A percentile compares a stretch with the other conserved stretches of the same genome.
Conservation (phyloP, 306 rosid species). For the Cucumis cinereus region DNA sequence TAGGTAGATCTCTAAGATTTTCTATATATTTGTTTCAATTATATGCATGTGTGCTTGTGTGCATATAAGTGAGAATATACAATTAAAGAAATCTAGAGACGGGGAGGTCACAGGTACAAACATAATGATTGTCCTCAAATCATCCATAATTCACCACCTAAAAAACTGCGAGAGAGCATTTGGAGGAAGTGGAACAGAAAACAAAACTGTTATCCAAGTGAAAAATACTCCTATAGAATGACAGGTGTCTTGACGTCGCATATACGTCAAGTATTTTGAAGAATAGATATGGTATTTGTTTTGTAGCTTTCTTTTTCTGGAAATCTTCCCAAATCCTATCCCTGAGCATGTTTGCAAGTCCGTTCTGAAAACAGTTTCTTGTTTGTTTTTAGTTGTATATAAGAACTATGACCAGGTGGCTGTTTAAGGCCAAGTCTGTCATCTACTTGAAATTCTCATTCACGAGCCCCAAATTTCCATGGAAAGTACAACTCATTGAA, state of each 20-base stretch:
- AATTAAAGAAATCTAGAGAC: not conserved
- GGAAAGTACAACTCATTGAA: not conserved
- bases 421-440: too few relatives aligned
- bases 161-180: not conserved
- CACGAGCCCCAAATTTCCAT: not conserved
- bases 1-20: conserved; percentile 29
- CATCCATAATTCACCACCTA: not conserved
- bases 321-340: not conserved
- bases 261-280: not conserved
- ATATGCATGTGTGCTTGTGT: not conserved
- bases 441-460: not conserved
- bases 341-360: not conserved
- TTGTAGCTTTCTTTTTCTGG: not conserved
- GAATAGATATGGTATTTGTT: not conserved
- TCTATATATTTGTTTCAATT: not conserved
- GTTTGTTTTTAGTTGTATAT: not conserved
- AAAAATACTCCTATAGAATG: not conserved
- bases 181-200: not conserved
- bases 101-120: not conserved
- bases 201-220: not conserved
- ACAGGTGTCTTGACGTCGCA: not conserved
- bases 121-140: not conserved
- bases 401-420: not conserved
- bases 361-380: not conserved
- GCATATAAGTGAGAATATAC: not conserved